Percentiles rank a stretch among this genome's conserved stretches.
Conservation (phyloP, 495 filamentous ascomycete species). For the Aspergillus haitiensis region DNA sequence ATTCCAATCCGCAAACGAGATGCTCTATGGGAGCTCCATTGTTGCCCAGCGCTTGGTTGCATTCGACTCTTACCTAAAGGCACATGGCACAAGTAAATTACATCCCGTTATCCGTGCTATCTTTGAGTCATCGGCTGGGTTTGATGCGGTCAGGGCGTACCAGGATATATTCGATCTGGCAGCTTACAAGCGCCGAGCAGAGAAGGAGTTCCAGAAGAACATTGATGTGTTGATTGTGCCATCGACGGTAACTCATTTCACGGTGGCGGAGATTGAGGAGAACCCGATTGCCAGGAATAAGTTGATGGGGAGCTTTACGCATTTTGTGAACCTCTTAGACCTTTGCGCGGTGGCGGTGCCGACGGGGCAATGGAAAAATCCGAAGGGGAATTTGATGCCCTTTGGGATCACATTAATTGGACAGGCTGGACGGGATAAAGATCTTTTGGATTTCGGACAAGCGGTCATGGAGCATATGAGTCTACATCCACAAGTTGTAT, state of each 20-base stretch:
- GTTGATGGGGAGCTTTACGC: slow-evolving; percentile 12
- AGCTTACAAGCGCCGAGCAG: slow-evolving; percentile 8
- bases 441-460: slow-evolving; percentile 9
- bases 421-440: slow-evolving; percentile 8
- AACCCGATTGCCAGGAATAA: slow-evolving; percentile 8
- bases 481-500: neutral
- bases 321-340: slow-evolving; percentile 13
- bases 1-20: slow-evolving; percentile 10
- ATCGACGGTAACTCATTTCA: slow-evolving; percentile 10
- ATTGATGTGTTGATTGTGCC: slow-evolving; percentile 10
- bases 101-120: slow-evolving; percentile 8
- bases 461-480: slow-evolving; percentile 2
- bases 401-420: slow-evolving; percentile 13
- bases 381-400: slow-evolving; percentile 11
- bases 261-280: slow-evolving; percentile 8
- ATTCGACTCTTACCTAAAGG: slow-evolving; percentile 4
- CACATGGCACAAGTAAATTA: neutral
- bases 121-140: slow-evolving; percentile 8
- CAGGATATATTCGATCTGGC: slow-evolving; percentile 13
- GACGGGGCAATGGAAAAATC: slow-evolving; percentile 6
- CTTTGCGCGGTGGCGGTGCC: slow-evolving; percentile 10
- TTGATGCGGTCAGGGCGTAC: slow-evolving; percentile 11
- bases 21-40: slow-evolving; percentile 13
- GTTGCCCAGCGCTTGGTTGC: slow-evolving; percentile 11
- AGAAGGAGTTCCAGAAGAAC: neutral